Base-by-base conservation (phyloP, 768 basidiomycete species). In the Pilatotrama ljubarskyi region DNA sequence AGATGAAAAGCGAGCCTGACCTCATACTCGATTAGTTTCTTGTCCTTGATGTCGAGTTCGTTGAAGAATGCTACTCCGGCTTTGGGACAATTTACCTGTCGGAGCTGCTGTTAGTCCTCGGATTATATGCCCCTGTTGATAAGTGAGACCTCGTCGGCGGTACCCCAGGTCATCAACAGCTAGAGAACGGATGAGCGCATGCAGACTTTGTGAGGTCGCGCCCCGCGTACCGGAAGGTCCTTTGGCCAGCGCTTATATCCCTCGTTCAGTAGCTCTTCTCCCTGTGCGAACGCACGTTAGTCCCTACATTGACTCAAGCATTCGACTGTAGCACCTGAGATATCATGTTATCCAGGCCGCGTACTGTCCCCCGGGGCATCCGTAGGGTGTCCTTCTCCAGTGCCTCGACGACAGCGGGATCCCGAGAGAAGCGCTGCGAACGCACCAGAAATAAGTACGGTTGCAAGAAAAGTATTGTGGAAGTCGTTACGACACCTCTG, bases 241-340 rank as follows among this genome's bases (percentile, higher is more conserved):
- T 76, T 76, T 0, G 88, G 88, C 89, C 89, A 93, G 14, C 74
- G 71, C 14, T 75, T 71, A 59, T 82, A 82, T 35, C 76, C 75
- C 14, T 66, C 74, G 14, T 66, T 56, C 7, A 85, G 64, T 9
- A 91, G 68, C 29, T 70, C 66, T 62, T 88, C 88, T 5, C 89
- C 90, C 87, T 41, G 50, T 36, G 43, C 7, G 1, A 22, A 48
- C 29, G 43, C 9, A 2, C 22, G n/a, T 32, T 5, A 4, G 10
- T 29, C 20, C 25, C 43, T 38, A 37, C 47, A 25, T 20, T 13
- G 9, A 6, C 4, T 50, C n/a, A 1, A 29, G 56, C 10, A 7
- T 54, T 37, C 10, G 62, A 26, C 22, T 54, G 24, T 15, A 59
- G 6, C 47, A 69, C 70, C 49, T 64, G 58, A 5, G 14, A 47